phyloP scores from a whole-genome alignment of 148 eudicot species.

The Spergularia marina region DNA sequence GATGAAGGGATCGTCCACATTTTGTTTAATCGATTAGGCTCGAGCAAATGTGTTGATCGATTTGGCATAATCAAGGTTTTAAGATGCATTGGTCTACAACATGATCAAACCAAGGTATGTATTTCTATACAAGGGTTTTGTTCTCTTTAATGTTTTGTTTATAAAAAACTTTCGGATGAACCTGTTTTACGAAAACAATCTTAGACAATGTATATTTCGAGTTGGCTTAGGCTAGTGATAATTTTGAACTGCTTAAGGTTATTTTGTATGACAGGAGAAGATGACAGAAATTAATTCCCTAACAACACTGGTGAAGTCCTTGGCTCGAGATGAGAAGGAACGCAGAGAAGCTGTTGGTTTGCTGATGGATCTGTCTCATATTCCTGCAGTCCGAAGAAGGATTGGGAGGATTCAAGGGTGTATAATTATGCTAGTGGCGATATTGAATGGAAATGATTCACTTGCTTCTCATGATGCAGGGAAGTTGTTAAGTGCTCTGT shows the following conservation, averaged over 20 bases:
- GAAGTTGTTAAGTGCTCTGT: constrained; percentile 52
- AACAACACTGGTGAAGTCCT: constrained; percentile 61
- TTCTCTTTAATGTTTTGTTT: not conserved
- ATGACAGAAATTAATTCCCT: constrained; percentile 63
- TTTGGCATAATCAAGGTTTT: constrained; percentile 54
- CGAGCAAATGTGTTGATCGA: constrained; percentile 47
- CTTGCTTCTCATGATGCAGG: constrained; percentile 62
- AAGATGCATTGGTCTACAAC: constrained; percentile 40
- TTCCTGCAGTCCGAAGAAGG: constrained; percentile 51
- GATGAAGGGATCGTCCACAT: constrained; percentile 68
- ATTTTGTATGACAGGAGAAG: constrained; percentile 46
- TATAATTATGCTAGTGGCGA: constrained; percentile 76
- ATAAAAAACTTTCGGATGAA: not conserved
- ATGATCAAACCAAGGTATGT: constrained; percentile 70
- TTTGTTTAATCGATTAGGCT: constrained; percentile 58
- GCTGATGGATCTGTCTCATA: constrained; percentile 49
- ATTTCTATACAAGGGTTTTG: not conserved
- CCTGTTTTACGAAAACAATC: not conserved
- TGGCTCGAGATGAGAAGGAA: constrained; percentile 64
- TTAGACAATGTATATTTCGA: not conserved
- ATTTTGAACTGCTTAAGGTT: not conserved
- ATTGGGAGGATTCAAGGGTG: constrained; percentile 86
- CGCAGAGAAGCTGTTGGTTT: constrained; percentile 80
- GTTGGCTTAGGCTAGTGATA: not conserved
- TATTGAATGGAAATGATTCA: constrained; percentile 64